Percentiles rank a stretch among this genome's conserved stretches.
Conservation (phyloP, 768 basidiomycete species). For the Fomitopsis pulvina region DNA sequence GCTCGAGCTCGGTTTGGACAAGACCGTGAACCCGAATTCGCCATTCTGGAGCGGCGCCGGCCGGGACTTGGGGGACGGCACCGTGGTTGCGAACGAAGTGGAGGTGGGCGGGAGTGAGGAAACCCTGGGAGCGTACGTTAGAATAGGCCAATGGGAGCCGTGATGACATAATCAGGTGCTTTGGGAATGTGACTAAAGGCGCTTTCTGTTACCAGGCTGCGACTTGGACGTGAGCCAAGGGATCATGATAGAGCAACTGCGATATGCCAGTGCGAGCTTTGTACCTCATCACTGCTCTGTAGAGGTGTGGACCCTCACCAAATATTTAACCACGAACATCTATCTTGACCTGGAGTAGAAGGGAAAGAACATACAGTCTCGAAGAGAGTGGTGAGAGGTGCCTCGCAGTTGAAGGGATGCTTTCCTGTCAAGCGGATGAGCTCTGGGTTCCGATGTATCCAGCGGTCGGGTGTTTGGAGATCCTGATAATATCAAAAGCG, state of each 20-base stretch:
- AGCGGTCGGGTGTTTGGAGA: constrained; percentile 33
- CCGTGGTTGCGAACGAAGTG: constrained; percentile 11
- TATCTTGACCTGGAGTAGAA: no score
- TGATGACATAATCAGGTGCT: not conserved
- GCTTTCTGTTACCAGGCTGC: not conserved
- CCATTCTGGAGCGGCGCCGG: constrained; percentile 28
- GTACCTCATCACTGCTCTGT: no score
- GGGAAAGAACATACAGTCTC: constrained; percentile 21
- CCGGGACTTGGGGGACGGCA: not conserved
- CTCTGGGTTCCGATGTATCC: constrained; percentile 31
- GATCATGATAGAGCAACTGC: no score
- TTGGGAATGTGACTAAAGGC: not conserved
- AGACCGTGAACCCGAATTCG: constrained; percentile 37
- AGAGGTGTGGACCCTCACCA: no score
- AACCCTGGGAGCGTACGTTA: constrained; percentile 8
- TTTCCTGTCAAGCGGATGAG: constrained; percentile 49
- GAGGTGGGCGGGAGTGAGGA: constrained; percentile 17
- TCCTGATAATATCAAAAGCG: constrained; percentile 18
- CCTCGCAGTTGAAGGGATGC: constrained; percentile 58
- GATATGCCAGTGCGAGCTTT: no score
- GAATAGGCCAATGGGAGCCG: not conserved
- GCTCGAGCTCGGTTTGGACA: constrained; percentile 28
- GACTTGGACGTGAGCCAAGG: no score
- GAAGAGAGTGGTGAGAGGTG: constrained; percentile 38
- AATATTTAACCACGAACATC: no score